phyloP scores from a whole-genome alignment of 1,284 basidiomycete species.

The Golubevia pallescens region DNA sequence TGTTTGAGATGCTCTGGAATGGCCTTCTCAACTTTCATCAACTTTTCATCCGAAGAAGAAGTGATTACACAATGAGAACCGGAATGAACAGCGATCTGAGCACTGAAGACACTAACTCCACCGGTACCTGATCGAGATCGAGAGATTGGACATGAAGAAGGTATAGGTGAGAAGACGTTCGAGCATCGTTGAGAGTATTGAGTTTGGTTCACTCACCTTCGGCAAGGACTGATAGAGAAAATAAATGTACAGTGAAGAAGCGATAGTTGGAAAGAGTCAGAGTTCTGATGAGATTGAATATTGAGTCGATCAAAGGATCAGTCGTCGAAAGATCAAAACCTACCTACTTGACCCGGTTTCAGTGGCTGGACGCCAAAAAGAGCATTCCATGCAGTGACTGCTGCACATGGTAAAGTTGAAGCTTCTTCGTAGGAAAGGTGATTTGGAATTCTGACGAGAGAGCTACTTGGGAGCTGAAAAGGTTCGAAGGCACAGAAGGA shows the following conservation, averaged over 20 bases:
- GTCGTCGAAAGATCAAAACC: too few species aligned
- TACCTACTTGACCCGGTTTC: constrained; percentile 34
- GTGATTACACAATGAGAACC: constrained; percentile 48
- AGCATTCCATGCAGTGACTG: constrained; percentile 49
- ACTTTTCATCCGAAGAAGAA: constrained; percentile 45
- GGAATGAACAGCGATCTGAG: constrained; percentile 39
- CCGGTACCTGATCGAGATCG: too few species aligned
- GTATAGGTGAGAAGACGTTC: too few species aligned
- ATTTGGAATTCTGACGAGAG: constrained; percentile 67
- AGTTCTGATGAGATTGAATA: too few species aligned
- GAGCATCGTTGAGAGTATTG: too few species aligned
- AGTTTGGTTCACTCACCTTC: too few species aligned
- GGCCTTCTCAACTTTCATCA: constrained; percentile 23
- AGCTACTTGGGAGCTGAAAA: constrained; percentile 22
- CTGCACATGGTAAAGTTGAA: constrained; percentile 63
- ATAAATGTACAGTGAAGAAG: too few species aligned
- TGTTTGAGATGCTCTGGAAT: constrained; percentile 22
- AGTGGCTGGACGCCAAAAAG: constrained; percentile 28
- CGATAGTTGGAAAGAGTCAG: too few species aligned
- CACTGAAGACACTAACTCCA: constrained; percentile 44
- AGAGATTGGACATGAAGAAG: too few species aligned
- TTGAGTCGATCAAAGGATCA: too few species aligned
- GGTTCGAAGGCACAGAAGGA: too few species aligned
- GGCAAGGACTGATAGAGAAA: too few species aligned
- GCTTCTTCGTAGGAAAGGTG: constrained; percentile 70